These are phyloP conservation scores for Phytopythium vexans DNA, from an alignment of 352 stramenopile genomes.

Conservation along the genomic window DNA sequence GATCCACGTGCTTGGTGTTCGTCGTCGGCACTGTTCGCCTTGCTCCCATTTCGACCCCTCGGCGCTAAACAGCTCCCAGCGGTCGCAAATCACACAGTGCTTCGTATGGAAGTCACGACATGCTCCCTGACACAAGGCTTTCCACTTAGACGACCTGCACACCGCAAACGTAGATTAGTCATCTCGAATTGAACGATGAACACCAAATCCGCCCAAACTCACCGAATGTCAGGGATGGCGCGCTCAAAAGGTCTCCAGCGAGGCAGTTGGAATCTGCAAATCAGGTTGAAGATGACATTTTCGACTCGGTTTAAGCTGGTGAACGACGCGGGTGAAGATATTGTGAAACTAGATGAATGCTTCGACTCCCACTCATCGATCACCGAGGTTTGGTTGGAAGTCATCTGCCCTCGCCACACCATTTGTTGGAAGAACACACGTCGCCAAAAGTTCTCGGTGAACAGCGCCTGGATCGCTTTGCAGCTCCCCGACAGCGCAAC, in stretches of 20 bases:
- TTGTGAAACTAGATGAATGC: background rate
- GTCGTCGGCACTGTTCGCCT: conserved; percentile 17
- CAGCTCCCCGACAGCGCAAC: conserved; percentile 23
- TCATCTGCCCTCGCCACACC: background rate
- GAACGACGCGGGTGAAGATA: conserved; percentile 11
- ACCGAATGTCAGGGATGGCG: conserved; percentile 10
- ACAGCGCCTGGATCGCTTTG: conserved; percentile 8
- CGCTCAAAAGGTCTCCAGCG: background rate
- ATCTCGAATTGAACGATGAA: no score
- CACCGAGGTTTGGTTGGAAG: background rate
- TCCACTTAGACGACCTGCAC: conserved; percentile 18
- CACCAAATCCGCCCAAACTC: background rate
- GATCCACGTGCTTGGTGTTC: conserved; percentile 41
- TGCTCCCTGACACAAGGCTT: conserved; percentile 22
- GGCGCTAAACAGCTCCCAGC: conserved; percentile 25
- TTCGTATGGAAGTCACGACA: conserved; percentile 23
- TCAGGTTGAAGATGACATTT: conserved; percentile 7
- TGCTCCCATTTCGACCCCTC: conserved; percentile 23
- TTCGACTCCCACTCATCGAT: background rate
- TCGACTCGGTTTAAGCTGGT: conserved; percentile 19
- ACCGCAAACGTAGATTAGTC: no score
- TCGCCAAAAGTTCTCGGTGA: conserved; percentile 30
- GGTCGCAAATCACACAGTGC: conserved; percentile 33
- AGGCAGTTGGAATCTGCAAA: conserved; percentile 14
- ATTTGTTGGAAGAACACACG: conserved; percentile 18